Conservation (phyloP, 2,329 filamentous ascomycete species). For the Penicillium sp. region DNA sequence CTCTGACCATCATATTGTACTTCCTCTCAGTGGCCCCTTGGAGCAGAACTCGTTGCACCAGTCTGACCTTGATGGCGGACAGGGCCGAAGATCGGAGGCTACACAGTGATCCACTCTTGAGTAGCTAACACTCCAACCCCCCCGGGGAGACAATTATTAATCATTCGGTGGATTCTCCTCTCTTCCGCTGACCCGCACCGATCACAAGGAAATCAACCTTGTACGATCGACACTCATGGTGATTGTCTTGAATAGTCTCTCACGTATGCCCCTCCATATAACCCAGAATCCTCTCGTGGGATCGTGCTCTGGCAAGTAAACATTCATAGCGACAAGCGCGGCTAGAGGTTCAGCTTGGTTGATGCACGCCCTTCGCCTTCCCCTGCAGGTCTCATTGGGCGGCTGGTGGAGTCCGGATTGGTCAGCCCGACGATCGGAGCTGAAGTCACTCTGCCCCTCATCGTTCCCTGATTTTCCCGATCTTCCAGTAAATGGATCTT, state of each 20-base stretch:
- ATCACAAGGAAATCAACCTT: not conserved
- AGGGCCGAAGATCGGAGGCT: slow-evolving; percentile 17
- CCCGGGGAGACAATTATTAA: not conserved
- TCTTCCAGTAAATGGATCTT: not conserved
- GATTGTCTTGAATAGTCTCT: not conserved
- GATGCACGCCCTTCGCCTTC: not conserved
- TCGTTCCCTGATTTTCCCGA: slow-evolving; percentile 16
- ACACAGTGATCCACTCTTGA: not conserved
- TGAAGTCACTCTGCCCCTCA: slow-evolving; percentile 6
- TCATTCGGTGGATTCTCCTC: not conserved
- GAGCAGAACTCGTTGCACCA: not conserved
- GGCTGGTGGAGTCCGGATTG: slow-evolving; percentile 1
- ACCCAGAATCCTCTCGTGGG: too few relatives aligned
- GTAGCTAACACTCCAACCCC: not conserved
- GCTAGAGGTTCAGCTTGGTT: not conserved
- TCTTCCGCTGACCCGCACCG: not conserved
- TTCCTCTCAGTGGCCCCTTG: too few relatives aligned
- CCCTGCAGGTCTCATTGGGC: slow-evolving; percentile 13
- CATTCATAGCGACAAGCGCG: slow-evolving; percentile 18
- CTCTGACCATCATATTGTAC: not conserved
- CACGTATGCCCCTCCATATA: too few relatives aligned
- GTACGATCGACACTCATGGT: too few relatives aligned
- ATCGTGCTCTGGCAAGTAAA: too few relatives aligned
- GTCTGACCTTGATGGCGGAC: not conserved
- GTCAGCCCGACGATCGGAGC: slow-evolving; percentile 1